These are phyloP conservation scores for Nicotiana tabacum DNA, from an alignment of 257 asterid species.

Conservation along the genomic window DNA sequence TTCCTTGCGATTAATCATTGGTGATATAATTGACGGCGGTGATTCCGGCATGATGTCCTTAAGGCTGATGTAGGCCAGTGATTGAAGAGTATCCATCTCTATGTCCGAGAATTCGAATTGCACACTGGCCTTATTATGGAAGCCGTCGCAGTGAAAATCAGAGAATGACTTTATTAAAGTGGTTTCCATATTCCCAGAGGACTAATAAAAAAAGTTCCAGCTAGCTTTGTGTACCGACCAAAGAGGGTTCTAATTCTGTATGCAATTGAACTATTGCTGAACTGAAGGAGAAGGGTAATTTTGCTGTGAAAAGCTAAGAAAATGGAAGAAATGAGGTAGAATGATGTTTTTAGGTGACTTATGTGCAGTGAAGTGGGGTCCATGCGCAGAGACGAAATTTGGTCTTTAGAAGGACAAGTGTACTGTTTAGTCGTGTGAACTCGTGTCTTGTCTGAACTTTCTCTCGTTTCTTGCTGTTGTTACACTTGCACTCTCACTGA, in stretches of 20 bases:
- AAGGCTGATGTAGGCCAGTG: constrained; percentile 47
- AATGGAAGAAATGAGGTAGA: not conserved
- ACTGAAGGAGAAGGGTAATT: not conserved
- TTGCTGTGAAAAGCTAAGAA: not conserved
- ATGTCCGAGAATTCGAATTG: constrained; percentile 9
- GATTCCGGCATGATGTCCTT: constrained; percentile 50
- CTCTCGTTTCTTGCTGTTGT: constrained; percentile 43
- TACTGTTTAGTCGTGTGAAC: not conserved
- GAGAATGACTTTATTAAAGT: constrained; percentile 3
- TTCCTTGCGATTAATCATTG: constrained; percentile 19
- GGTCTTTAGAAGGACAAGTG: not conserved
- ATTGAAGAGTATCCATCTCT: constrained; percentile 18
- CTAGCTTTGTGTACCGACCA: too few relatives aligned
- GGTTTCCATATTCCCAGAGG: constrained; percentile 22
- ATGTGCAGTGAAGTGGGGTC: constrained; percentile 35
- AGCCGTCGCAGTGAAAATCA: not conserved
- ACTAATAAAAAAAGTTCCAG: too few relatives aligned
- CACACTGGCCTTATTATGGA: not conserved
- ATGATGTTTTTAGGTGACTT: constrained; percentile 24
- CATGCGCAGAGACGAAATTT: constrained; percentile 26
- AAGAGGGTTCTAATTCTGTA: not conserved
- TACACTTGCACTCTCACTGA: constrained; percentile 44
- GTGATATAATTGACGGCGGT: constrained; percentile 29
- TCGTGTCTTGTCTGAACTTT: not conserved
- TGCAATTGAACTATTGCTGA: not conserved